Percentiles rank a stretch among this genome's conserved stretches.
Conservation (phyloP, 192 early-diverging fungal genomes). For the Chytriomyces sp. region DNA sequence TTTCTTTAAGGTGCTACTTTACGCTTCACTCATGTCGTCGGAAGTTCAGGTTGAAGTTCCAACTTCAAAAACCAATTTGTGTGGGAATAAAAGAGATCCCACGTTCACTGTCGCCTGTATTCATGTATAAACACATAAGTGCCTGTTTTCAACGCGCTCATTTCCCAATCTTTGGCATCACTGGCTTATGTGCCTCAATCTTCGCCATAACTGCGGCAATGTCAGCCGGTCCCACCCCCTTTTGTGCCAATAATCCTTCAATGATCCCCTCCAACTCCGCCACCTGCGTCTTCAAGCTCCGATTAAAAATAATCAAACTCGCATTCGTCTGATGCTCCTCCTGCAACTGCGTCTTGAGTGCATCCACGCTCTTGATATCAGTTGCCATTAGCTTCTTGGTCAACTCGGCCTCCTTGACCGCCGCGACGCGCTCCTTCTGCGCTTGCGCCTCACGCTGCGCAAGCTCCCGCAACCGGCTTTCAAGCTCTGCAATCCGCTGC, state of each 20-base stretch:
- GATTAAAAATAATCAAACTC: slow-evolving; percentile 34
- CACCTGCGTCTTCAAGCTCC: slow-evolving; percentile 31
- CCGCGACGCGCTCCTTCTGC: slow-evolving; percentile 6
- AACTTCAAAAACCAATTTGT: too few relatives aligned
- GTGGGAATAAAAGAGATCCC: too few relatives aligned
- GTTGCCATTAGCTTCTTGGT: slow-evolving; percentile 33
- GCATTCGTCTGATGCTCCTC: slow-evolving; percentile 37
- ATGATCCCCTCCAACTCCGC: slow-evolving; percentile 34
- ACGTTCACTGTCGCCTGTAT: too few relatives aligned
- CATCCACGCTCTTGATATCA: slow-evolving; percentile 29
- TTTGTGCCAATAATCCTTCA: slow-evolving; percentile 17
- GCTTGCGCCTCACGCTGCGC: slow-evolving; percentile 15
- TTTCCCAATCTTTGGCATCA: slow-evolving; percentile 16
- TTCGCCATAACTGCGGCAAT: slow-evolving; percentile 16
- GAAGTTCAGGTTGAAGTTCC: too few relatives aligned
- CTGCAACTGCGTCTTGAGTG: slow-evolving; percentile 31
- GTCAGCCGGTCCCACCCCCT: slow-evolving; percentile 15
- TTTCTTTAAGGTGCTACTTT: too few relatives aligned
- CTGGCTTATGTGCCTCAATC: slow-evolving; percentile 17
- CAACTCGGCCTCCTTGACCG: slow-evolving; percentile 24
- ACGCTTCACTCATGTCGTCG: too few relatives aligned
- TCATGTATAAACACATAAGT: too few relatives aligned
- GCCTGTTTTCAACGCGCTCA: too few relatives aligned
- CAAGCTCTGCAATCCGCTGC: slow-evolving; percentile 28
- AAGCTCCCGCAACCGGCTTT: slow-evolving; percentile 20